Evolutionary conservation across 371 early-diverging fungal species (phyloP), one percentile per base, ranked within the genome.

Genomic region (Mucor saturninus): DNA sequence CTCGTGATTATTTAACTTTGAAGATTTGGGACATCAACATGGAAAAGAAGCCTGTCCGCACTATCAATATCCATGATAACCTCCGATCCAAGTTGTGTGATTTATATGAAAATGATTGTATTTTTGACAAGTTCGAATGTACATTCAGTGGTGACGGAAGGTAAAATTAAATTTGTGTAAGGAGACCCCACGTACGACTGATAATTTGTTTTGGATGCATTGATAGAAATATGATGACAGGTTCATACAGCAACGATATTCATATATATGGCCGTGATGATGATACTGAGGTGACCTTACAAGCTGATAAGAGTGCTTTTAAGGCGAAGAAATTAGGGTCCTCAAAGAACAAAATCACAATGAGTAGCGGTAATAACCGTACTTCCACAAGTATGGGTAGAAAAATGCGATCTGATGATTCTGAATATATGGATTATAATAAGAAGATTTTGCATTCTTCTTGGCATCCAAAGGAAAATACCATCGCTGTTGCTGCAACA

Each of bases 51-150:
- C 99, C 99, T 2, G 87, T 99, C 15, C 88, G 94, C 69, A 93
- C 95, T 35, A 95, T 99, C 78, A 89, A 87, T 67, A 93, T 98
- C 38, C 98, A 98, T 73, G 97, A 99, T 67, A 93, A 97, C 61
- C 80, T 99, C 35, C 86, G 93, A 68, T 88, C 87, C 73, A 95
- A 95, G 76, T 84, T 99, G 35, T 98, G 98, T 75, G 99, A 99
- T 67, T 83, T 98, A 37, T 99, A 99, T 80, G 99, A 98, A 72
- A 98, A 95, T 77, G 99, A 98, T 75, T 96, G 95, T 80, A 98
- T 98, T 74, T 99, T 99, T 83, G 99, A 99, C 85, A 98, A 98
- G 80, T 99, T 99, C 68, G 99, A 99, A 78, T 96, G 97, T 83
- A 94, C 87, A 52, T 94, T 96, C 67, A 94, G 95, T 70, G 98